Base-by-base conservation (phyloP, 345 rosid genomes). In the Heritiera fomes region DNA sequence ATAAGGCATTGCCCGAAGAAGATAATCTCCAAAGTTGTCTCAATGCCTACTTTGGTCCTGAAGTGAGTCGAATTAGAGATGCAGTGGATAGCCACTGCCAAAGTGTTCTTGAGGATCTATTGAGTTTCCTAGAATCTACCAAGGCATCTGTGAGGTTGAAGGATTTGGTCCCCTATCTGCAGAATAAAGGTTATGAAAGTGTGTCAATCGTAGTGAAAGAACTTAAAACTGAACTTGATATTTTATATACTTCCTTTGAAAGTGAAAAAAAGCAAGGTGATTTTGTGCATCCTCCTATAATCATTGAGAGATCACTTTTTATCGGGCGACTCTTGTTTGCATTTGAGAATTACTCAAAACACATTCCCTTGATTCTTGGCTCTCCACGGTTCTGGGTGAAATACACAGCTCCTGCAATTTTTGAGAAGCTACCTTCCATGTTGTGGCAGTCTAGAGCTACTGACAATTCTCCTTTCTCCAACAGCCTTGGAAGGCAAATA, bases 301-400 rank as follows among this genome's bases (percentile, higher is more conserved):
- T 90, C 81, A 89, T 96, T 73, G 98, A 92, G 85, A 92, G 89
- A 89, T 87, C 98, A 13, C 94, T 96, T 83, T 96, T 91, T 82
- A 85, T 96, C 71, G 99, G 99, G 74, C 92, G 98, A 75, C 90
- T 96, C 52, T 82, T 94, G 84, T 96, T 91, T 87, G 95, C 99
- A 53, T 88, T 96, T 59, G 88, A 86, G 77, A 91, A 89, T 75
- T 94, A 96, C 87, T 90, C 92, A 28, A 91, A 87, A 81, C 95
- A 94, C 80, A 85, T 96, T 82, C 94, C 95, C 7, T 75, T 94
- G 64, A 79, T 94, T 79, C 93, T 94, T 41, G 98, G 98, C 75
- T 91, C 99, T 86, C 98, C 98, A 50, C 90, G 98, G 82, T 88
- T 90, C 82, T 96, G 99, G 99, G 91, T 87, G 74, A 90, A 90